Conservation (phyloP, 1,139 yeast species). For the Yamadazyma atmosphaerica region DNA sequence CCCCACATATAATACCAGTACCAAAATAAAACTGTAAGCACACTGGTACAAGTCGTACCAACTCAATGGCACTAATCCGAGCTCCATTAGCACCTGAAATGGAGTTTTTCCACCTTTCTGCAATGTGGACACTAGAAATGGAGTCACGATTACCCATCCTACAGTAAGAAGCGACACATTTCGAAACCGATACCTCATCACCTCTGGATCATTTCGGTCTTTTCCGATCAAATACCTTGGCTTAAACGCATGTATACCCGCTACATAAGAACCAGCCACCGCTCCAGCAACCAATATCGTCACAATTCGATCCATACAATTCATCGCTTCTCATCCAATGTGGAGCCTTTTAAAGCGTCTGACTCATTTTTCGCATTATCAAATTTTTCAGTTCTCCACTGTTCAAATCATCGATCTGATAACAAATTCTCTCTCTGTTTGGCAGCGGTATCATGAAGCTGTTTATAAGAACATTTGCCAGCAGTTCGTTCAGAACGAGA, state of each 20-base stretch:
- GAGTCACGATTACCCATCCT: constrained; percentile 27
- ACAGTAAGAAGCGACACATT: constrained; percentile 37
- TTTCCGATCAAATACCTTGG: constrained; percentile 24
- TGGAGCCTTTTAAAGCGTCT: constrained; percentile 20
- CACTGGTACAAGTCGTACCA: constrained; percentile 26
- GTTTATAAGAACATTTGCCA: constrained; percentile 15
- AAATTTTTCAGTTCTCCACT: not conserved
- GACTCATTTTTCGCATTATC: constrained; percentile 25
- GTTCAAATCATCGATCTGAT: constrained; percentile 4
- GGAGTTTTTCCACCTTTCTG: not conserved
- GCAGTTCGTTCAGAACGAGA: constrained; percentile 20
- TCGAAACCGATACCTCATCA: constrained; percentile 35
- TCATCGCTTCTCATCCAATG: constrained; percentile 22
- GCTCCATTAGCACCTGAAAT: not conserved
- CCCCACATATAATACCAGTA: constrained; percentile 54
- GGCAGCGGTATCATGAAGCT: not conserved
- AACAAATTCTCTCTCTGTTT: too few relatives aligned
- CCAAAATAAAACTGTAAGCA: constrained; percentile 25
- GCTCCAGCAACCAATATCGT: constrained; percentile 1
- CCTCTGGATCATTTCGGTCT: constrained; percentile 48
- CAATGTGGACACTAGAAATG: constrained; percentile 11
- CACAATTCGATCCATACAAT: not conserved
- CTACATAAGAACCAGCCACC: constrained; percentile 45
- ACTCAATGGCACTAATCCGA: constrained; percentile 12
- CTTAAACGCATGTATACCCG: constrained; percentile 30